Conservation (phyloP, 2,329 filamentous ascomycete genomes). For the Ambrosiella xylebori region DNA sequence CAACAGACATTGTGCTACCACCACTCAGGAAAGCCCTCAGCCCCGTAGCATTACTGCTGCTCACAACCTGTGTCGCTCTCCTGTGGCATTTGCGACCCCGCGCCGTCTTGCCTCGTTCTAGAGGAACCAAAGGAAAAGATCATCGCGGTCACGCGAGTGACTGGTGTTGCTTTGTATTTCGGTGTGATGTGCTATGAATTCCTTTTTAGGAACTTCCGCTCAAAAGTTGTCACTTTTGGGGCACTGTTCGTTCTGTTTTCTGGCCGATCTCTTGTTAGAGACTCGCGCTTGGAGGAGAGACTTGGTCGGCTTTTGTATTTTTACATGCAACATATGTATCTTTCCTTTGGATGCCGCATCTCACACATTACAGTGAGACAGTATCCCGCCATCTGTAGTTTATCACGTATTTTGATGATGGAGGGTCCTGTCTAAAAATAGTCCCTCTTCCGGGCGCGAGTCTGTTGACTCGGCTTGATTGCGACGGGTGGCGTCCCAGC, state of each 20-base stretch:
- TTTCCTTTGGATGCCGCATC: neutral
- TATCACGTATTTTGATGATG: neutral
- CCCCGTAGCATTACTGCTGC: conserved; percentile 2
- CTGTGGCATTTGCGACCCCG: conserved; percentile 5
- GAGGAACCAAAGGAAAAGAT: neutral
- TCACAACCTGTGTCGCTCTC: conserved; percentile 8
- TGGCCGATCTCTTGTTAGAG: conserved; percentile 7
- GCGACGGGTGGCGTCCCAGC: neutral
- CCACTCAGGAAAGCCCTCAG: conserved; percentile 4
- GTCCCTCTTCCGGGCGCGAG: neutral
- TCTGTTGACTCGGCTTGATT: neutral
- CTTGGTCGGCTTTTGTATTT: neutral
- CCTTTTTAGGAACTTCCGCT: conserved; percentile 1
- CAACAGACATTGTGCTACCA: neutral
- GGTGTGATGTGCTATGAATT: neutral
- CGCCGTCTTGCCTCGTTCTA: conserved; percentile 8
- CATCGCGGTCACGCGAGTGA: neutral
- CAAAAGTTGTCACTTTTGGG: conserved; percentile 2
- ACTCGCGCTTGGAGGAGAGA: conserved; percentile 4
- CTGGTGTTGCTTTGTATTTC: neutral
- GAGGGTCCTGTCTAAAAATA: neutral
- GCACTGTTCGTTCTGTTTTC: neutral
- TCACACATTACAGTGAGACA: neutral
- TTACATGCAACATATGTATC: neutral
- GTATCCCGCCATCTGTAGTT: neutral